Conservation (phyloP, 768 basidiomycete species). For the Flagelloscypha sp. region DNA sequence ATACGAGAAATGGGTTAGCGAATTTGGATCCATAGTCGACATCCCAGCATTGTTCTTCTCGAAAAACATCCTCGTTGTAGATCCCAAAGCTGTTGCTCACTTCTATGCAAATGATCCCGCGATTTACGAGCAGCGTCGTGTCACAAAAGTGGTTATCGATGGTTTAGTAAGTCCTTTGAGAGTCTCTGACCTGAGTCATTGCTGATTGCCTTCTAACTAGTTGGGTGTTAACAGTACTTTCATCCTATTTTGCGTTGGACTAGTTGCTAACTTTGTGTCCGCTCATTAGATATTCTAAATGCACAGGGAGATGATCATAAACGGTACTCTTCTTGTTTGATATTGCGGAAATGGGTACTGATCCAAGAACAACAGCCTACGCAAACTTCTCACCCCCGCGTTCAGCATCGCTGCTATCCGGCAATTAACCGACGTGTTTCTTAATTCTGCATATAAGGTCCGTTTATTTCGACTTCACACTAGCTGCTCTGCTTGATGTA, state of each 20-base stretch:
- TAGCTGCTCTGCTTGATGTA: neutral
- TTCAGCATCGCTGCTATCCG: conserved; percentile 47
- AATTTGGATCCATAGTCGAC: conserved; percentile 39
- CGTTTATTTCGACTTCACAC: neutral
- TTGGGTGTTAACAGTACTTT: too few species aligned
- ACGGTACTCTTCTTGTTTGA: conserved; percentile 21
- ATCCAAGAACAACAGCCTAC: conserved; percentile 26
- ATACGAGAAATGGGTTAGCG: conserved; percentile 37
- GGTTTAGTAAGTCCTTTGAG: conserved; percentile 26
- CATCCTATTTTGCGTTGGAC: conserved; percentile 30
- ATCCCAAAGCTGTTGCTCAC: conserved; percentile 45
- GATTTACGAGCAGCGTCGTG: conserved; percentile 33
- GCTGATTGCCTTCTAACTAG: conserved; percentile 2
- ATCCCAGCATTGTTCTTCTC: conserved; percentile 30
- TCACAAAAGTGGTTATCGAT: conserved; percentile 27
- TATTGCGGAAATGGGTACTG: neutral
- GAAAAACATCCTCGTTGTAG: conserved; percentile 28
- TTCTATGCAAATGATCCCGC: conserved; percentile 43
- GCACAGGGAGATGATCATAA: conserved; percentile 39
- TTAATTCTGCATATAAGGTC: conserved; percentile 45
- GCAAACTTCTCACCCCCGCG: conserved; percentile 42
- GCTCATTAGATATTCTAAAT: too few species aligned
- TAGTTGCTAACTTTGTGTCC: too few species aligned
- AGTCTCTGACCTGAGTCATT: neutral
- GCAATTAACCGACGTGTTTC: conserved; percentile 38